A percentile compares a stretch with the other conserved stretches of the same genome.
Conservation (phyloP, 805 yeast genomes). For the Lipomyces chichibuensis region DNA sequence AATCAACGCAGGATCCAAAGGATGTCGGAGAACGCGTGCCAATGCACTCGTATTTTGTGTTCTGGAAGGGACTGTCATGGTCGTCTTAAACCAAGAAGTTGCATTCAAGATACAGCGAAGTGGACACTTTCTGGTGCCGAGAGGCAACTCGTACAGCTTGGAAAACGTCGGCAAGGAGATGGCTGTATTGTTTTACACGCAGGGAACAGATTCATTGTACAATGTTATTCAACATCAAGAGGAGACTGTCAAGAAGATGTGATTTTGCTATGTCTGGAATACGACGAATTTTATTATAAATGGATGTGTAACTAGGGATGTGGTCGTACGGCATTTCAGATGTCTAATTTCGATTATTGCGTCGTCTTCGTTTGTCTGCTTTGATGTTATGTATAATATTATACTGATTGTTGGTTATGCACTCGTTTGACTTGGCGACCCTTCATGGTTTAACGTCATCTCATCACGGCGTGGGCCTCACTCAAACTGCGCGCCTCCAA, state of each 20-base stretch:
- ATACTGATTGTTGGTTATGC: background rate
- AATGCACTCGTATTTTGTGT: conserved; percentile 77
- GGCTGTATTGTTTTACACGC: conserved; percentile 76
- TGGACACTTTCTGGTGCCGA: conserved; percentile 79
- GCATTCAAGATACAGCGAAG: conserved; percentile 68
- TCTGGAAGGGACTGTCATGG: conserved; percentile 69
- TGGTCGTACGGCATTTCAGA: background rate
- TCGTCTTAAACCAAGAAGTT: conserved; percentile 56
- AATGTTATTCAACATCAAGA: conserved; percentile 12
- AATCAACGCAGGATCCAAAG: conserved; percentile 56
- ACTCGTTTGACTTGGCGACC: background rate
- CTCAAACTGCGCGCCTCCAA: background rate
- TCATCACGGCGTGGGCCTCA: background rate
- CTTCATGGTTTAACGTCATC: background rate
- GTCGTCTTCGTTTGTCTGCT: background rate
- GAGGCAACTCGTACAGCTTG: conserved; percentile 47
- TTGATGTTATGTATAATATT: background rate
- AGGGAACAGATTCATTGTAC: conserved; percentile 49
- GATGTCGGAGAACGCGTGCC: conserved; percentile 61
- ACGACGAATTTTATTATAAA: background rate
- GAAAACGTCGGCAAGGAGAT: conserved; percentile 54
- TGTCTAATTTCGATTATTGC: background rate
- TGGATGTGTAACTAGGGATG: background rate
- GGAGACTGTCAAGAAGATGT: background rate
- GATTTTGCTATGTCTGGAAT: background rate